Percentiles rank a stretch among this genome's conserved stretches.
These are phyloP conservation scores for Athelia psychrophila DNA, from an alignment of 1,284 basidiomycete genomes.

Conservation along the genomic window DNA sequence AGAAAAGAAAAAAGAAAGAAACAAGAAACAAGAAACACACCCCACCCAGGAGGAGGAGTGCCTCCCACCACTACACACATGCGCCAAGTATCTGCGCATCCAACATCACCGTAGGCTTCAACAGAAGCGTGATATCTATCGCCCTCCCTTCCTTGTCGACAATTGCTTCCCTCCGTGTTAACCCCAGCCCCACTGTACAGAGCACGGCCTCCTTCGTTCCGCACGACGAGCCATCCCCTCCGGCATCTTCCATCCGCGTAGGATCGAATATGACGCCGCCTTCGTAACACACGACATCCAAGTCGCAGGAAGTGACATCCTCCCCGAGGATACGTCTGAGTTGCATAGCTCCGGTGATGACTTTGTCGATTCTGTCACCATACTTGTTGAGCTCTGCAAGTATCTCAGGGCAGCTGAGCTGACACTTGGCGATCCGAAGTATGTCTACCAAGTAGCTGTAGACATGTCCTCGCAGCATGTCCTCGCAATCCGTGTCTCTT, in stretches of 20 bases:
- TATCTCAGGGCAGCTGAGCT: no score
- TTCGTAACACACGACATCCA: conserved; percentile 37
- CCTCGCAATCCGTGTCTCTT: conserved; percentile 6
- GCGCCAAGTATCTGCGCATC: no score
- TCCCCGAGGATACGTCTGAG: conserved; percentile 52
- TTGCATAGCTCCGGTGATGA: conserved; percentile 38
- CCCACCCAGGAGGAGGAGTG: no score
- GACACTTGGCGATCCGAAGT: conserved; percentile 31
- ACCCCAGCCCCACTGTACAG: conserved; percentile 35
- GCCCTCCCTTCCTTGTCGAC: conserved; percentile 17
- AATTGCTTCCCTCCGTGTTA: conserved; percentile 25
- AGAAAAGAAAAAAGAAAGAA: no score
- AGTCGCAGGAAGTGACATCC: conserved; percentile 46
- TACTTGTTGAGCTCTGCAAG: conserved; percentile 25
- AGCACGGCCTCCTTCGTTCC: conserved; percentile 18
- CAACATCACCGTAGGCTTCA: conserved; percentile 36
- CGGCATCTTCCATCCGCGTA: conserved; percentile 41
- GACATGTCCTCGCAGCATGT: conserved; percentile 30
- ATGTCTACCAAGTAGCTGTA: conserved; percentile 38
- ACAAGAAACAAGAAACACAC: no score
- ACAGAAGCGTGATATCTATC: conserved; percentile 23
- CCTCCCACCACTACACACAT: no score
- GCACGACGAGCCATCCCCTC: conserved; percentile 11
- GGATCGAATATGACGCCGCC: conserved; percentile 37
- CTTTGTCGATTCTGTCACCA: conserved; percentile 32